These are phyloP conservation scores for Pseudogymnoascus sp. DNA, from an alignment of 2,329 filamentous ascomycete genomes.

Conservation along the genomic window DNA sequence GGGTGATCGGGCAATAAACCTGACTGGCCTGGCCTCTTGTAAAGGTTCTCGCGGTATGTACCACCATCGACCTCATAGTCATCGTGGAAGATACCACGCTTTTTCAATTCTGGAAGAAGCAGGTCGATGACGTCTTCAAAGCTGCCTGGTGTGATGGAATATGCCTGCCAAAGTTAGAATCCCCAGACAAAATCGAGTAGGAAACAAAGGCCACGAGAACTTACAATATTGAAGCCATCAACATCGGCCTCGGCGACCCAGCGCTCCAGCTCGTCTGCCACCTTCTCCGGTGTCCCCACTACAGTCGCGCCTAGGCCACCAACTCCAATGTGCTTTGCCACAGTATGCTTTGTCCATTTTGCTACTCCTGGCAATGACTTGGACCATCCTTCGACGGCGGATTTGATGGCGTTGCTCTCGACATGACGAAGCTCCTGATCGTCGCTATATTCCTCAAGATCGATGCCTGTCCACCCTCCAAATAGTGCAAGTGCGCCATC, in stretches of 20 bases:
- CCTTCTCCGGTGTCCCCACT: constrained; percentile 55
- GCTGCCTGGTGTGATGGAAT: constrained; percentile 56
- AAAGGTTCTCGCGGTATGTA: constrained; percentile 55
- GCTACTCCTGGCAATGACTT: constrained; percentile 48
- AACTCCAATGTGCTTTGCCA: constrained; percentile 58
- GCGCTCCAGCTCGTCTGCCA: constrained; percentile 57
- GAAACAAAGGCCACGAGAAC: constrained; percentile 21
- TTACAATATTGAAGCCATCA: constrained; percentile 65
- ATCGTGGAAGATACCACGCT: constrained; percentile 47
- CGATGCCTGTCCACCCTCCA: constrained; percentile 66
- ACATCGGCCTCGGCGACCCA: constrained; percentile 63
- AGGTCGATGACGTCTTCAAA: constrained; percentile 62
- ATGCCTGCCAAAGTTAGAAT: constrained; percentile 29
- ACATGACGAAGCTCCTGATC: constrained; percentile 51
- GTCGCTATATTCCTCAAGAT: constrained; percentile 51
- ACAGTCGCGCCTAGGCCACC: constrained; percentile 57
- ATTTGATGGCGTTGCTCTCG: constrained; percentile 37
- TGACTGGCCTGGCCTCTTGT: constrained; percentile 40
- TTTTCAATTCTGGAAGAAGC: constrained; percentile 54
- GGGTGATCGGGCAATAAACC: constrained; percentile 43
- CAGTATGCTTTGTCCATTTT: constrained; percentile 65
- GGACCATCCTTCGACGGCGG: constrained; percentile 47
- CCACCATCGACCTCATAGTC: constrained; percentile 47
- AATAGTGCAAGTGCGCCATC: constrained; percentile 65
- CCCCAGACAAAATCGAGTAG: constrained; percentile 26